Evolutionary conservation across 2,329 filamentous ascomycete genomes (phyloP).

Genomic region (Penicillium sp.): DNA sequence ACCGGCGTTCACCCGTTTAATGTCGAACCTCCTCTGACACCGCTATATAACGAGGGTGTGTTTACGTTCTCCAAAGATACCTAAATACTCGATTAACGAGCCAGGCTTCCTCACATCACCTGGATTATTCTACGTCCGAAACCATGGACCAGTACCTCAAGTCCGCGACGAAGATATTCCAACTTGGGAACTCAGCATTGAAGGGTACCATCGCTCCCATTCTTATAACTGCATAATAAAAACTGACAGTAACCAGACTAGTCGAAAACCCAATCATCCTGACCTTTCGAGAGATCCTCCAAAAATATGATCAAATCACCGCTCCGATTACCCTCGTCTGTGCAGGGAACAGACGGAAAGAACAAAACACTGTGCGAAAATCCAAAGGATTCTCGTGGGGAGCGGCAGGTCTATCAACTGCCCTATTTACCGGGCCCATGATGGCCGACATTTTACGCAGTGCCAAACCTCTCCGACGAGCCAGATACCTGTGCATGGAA

Average conservation of each 20-base stretch:
- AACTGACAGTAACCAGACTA: slow-evolving; percentile 43
- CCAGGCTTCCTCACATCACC: slow-evolving; percentile 76
- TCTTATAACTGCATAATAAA: not conserved
- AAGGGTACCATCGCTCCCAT: slow-evolving; percentile 50
- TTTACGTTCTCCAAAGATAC: not conserved
- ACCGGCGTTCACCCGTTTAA: slow-evolving; percentile 92
- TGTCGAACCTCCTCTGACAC: slow-evolving; percentile 73
- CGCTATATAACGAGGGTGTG: slow-evolving; percentile 60
- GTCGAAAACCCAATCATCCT: slow-evolving; percentile 70
- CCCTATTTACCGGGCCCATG: slow-evolving; percentile 76
- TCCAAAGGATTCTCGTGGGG: slow-evolving; percentile 95
- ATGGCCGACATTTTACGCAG: slow-evolving; percentile 64
- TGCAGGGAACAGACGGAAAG: slow-evolving; percentile 84
- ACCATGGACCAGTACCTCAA: slow-evolving; percentile 76
- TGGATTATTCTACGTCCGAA: slow-evolving; percentile 85
- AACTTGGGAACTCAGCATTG: slow-evolving; percentile 75
- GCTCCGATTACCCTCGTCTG: slow-evolving; percentile 85
- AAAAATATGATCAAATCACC: slow-evolving; percentile 72
- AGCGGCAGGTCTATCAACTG: slow-evolving; percentile 76
- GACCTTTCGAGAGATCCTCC: slow-evolving; percentile 64
- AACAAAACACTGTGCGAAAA: slow-evolving; percentile 85
- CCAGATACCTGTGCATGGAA: slow-evolving; percentile 83
- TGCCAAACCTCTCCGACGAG: slow-evolving; percentile 62
- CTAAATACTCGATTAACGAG: not conserved
- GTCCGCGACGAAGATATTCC: slow-evolving; percentile 66